Evolutionary conservation across 225 moss, liverwort and hornwort genomes (phyloP), one percentile per base, ranked within the genome.

Genomic region (Polytrichum formosum): DNA sequence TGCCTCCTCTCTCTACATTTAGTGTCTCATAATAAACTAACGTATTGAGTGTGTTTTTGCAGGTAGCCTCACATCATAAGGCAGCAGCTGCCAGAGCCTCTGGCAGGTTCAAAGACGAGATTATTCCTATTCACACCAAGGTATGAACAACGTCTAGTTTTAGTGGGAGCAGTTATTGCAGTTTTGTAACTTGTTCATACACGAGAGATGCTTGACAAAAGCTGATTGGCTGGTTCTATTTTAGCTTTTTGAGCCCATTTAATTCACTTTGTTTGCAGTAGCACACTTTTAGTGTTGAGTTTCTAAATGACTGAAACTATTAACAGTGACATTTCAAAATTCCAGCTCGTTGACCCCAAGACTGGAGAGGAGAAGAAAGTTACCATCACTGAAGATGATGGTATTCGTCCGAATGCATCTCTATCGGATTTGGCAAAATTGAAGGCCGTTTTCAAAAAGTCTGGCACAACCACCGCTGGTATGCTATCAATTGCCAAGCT

Each of bases 391-490:
- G 91, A 83, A 6, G 96, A 96, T 64, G 96, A 96, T 74, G 96
- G 96, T 26, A 91, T 96, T 61, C 90, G 93, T 31, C 70, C 88
- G 6, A 70, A 25, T 74, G 81, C 93, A 54, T 58, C 77, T 26
- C n/a, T 87, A 17, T 81, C 72, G 58, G 91, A 82, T 54, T 82
- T 96, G 22, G 79, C 85, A 27, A 93, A 90, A 68, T 68, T 96
- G 76, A 96, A 86, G 78, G 62, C 96, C 3, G 96, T 90, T 9
- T 96, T 96, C 56, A 93, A 90, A 80, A 93, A 93, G 73, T 86
- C 85, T 70, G 93, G 93, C 22, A 28, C 88, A 23, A 93, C 93
- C 16, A 93, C 91, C 9, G 91, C 91, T 28, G 86, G 86, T 86
- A 72, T 26, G 46, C 4, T 10, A 13, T 46, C 37, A 37, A 37